Evolutionary conservation across 306 rosid genomes (phyloP), one percentile per base, ranked within the genome.

Genomic region (Casuarina glauca): DNA sequence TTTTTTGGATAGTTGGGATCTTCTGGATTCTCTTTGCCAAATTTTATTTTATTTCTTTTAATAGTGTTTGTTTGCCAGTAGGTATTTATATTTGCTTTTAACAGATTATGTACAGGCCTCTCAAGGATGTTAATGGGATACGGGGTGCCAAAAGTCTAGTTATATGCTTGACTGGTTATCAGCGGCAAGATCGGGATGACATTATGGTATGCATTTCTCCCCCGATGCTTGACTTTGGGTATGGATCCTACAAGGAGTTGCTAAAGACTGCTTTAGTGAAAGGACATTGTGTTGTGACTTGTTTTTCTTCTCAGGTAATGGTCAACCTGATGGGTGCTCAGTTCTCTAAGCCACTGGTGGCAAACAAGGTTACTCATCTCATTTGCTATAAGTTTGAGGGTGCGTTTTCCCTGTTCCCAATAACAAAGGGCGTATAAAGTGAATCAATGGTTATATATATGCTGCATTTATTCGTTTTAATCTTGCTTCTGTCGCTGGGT

Each of bases 311-410:
- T 76, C 83, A 95, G 98, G 88, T 89, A 66, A 88, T 93, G 97
- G 97, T 92, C 72, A 77, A 74, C 73, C 85, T 92, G 81, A 93
- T 95, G 90, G 97, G 98, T 46, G 98, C 97, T 51, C 77, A 82
- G 70, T 95, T 95, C 82, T 88, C 96, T 36, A 95, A 93, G 83
- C 96, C 98, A 8, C 83, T 95, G 88, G 96, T 95, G 69, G 98
- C 97, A 70, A 84, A 80, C 92, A 89, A 83, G 82, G 89, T 89
- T 78, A 95, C 97, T 74, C 98, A 95, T 87, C 97, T 95, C 76
- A 70, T 95, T 83, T 93, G 98, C 90, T 92, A 91, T 87, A 95
- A 92, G 83, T 93, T 91, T 82, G 98, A 95, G 82, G 98, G 97
- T 95, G 80, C 64, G 95, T 69, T 81, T 44, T 9, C 44, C 72